Base-by-base conservation (phyloP, 179 eudicot species). In the Silene noctiflora region DNA sequence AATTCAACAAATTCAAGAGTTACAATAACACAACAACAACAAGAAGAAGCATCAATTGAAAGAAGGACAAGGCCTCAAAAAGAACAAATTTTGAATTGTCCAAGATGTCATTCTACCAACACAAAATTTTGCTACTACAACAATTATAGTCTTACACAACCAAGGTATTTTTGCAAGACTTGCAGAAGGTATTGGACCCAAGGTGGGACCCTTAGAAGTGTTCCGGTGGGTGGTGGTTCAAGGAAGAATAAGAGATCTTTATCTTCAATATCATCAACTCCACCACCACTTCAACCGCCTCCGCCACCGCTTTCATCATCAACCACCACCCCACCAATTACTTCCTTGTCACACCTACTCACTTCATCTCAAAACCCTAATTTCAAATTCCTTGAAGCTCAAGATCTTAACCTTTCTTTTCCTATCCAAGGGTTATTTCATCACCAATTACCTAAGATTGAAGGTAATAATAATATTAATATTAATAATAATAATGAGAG, bases 41-140 rank as follows among this genome's bases (percentile, higher is more conserved):
- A 65, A 24, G 16, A 46, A 67, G 59, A 13, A 31, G 10, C 4
- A 51, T 14, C 39, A 60, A 42, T 77, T 55, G 71, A 75, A 69
- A 85, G 83, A 79, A 88, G 77, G 76, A 80, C 76, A 75, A 87
- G 89, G 77, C 91, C 92, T 10, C 86, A 86, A 79, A 86, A 84
- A 69, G 96, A 89, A 9, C 88, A 90, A 70, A 85, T 82, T 75
- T 5, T 89, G 70, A 89, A 87, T 25, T 91, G 96, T 51, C 96
- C 96, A 64, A 87, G 96, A 61, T 90, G 96, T 74, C 78, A 87
- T 44, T 89, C 92, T 7, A 87, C 88, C 68, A 87, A 90, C 86
- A 89, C 93, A 60, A 89, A 91, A 82, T 89, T 91, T 77, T 91
- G 93, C 76, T 91, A 91, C 82, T 91, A 91, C 93, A 91, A 91